Evolutionary conservation across 2,329 filamentous ascomycete species (phyloP).

Genomic region (Fusarium nematophilum): DNA sequence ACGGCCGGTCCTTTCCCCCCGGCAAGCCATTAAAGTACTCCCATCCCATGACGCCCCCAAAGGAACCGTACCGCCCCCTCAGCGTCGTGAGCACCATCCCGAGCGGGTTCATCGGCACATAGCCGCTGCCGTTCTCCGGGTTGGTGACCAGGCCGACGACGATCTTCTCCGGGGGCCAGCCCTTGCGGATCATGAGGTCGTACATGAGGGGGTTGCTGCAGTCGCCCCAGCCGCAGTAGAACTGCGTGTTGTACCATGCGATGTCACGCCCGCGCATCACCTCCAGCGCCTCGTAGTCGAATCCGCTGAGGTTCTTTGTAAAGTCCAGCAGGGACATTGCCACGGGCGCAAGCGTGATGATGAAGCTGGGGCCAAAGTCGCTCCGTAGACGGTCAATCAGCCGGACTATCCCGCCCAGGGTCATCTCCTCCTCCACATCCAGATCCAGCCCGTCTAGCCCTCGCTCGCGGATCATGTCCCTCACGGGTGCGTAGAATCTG

Average conservation of each 20-base stretch:
- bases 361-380: constrained; percentile 77
- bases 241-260: constrained; percentile 90
- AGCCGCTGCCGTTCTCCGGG: constrained; percentile 74
- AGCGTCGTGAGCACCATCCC: constrained; percentile 56
- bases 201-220: constrained; percentile 60
- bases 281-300: constrained; percentile 82
- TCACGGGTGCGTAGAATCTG: constrained; percentile 76
- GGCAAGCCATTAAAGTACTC: constrained; percentile 90
- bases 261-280: constrained; percentile 73
- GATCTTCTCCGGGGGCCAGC: constrained; percentile 79
- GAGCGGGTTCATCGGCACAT: constrained; percentile 61
- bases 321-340: constrained; percentile 74
- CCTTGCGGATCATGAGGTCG: constrained; percentile 64
- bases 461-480: constrained; percentile 70
- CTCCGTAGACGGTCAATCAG: constrained; percentile 74
- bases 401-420: constrained; percentile 72
- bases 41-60: constrained; percentile 95
- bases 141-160: constrained; percentile 87
- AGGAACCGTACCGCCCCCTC: constrained; percentile 67
- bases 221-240: constrained; percentile 90
- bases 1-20: constrained; percentile 70
- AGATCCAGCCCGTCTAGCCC: constrained; percentile 78
- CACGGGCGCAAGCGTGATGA: constrained; percentile 85
- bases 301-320: constrained; percentile 77
- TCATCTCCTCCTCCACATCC: constrained; percentile 83